Evolutionary conservation across 2,329 filamentous ascomycete genomes (phyloP).

Genomic region (Hypoxylon sp.): DNA sequence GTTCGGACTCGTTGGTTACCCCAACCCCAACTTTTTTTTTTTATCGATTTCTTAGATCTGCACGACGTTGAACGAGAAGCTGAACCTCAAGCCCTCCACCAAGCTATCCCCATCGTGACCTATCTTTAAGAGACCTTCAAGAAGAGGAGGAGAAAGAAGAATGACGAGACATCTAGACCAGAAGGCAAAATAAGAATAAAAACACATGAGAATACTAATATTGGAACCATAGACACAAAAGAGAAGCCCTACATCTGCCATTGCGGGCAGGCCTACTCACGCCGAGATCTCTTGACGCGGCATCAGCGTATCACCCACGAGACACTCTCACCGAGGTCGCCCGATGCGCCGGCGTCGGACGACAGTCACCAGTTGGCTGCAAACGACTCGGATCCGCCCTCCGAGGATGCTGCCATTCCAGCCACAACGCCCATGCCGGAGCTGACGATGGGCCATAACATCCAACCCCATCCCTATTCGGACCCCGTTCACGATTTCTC

Average conservation of each 20-base stretch:
- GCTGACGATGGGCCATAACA: conserved; percentile 43
- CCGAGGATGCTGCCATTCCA: conserved; percentile 38
- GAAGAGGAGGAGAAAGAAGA: too few relatives aligned
- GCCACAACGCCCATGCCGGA: conserved; percentile 47
- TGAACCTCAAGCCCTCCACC: neutral
- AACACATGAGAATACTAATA: conserved; percentile 15
- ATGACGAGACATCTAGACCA: too few relatives aligned
- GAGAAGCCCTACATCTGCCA: conserved; percentile 56
- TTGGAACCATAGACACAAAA: conserved; percentile 52
- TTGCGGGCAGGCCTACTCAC: conserved; percentile 55
- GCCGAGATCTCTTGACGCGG: conserved; percentile 54
- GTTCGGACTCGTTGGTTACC: conserved; percentile 55
- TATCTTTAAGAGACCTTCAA: too few relatives aligned
- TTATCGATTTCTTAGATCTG: conserved; percentile 27
- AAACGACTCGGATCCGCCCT: conserved; percentile 41
- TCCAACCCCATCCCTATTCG: conserved; percentile 39
- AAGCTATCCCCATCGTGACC: neutral
- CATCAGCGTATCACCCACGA: conserved; percentile 53
- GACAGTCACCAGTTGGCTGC: conserved; percentile 38
- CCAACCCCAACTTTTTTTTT: conserved; percentile 38
- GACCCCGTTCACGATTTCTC: conserved; percentile 34
- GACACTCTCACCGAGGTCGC: conserved; percentile 40
- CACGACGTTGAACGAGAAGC: conserved; percentile 27
- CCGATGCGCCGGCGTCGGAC: conserved; percentile 43
- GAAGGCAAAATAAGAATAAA: too few relatives aligned